Evolutionary conservation across 192 early-diverging fungal genomes (phyloP).

Genomic region (Coemansia sp.): DNA sequence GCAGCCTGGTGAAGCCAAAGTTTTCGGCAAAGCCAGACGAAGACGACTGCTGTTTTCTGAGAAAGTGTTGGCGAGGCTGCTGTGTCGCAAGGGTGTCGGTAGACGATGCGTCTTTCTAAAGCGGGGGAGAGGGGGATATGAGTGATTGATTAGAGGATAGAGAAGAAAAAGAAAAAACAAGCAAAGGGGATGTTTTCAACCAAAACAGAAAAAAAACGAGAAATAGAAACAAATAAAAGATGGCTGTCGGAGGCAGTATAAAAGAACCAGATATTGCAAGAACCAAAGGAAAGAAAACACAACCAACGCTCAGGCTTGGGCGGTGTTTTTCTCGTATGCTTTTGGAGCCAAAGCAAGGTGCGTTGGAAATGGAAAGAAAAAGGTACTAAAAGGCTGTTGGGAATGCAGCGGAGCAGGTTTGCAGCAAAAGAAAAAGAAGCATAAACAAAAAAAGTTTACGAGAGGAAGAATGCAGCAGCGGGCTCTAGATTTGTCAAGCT

Average conservation of each 20-base stretch:
- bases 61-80: conserved; percentile 21
- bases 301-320: too few species aligned
- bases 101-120: conserved; percentile 34
- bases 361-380: too few species aligned
- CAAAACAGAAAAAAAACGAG: conserved; percentile 2
- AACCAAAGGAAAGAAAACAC: too few species aligned
- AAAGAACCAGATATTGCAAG: too few species aligned
- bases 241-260: too few species aligned
- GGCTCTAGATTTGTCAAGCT: too few species aligned
- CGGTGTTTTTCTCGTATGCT: neutral
- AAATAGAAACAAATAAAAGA: conserved; percentile 2
- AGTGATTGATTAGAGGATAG: neutral
- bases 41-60: conserved; percentile 53
- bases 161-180: neutral
- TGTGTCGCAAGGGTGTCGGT: conserved; percentile 9
- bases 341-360: too few species aligned
- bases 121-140: neutral
- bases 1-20: conserved; percentile 41
- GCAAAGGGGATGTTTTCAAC: neutral
- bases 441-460: too few species aligned
- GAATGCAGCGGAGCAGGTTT: too few species aligned
- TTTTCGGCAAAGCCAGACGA: conserved; percentile 48
- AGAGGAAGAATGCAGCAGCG: too few species aligned
- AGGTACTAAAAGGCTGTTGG: too few species aligned
- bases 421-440: too few species aligned